phyloP scores from a whole-genome alignment of 2,329 filamentous ascomycete genomes.

The Colletotrichum chlorophyti region DNA sequence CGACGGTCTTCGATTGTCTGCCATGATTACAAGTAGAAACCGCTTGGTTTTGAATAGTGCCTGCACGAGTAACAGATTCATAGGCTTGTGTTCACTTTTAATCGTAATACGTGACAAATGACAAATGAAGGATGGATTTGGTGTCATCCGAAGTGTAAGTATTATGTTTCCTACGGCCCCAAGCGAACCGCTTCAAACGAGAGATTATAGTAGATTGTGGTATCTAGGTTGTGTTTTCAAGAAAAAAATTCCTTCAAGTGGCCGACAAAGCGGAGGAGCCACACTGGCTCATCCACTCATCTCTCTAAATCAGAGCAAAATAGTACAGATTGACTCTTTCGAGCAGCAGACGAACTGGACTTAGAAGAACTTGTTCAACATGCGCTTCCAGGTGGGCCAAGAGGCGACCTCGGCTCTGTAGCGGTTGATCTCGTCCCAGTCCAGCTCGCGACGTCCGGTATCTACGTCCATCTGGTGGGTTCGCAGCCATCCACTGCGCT shows the following conservation, averaged over 20 bases:
- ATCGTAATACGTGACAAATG: no score
- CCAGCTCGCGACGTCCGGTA: conserved; percentile 29
- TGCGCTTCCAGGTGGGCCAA: conserved; percentile 28
- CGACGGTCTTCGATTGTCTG: no score
- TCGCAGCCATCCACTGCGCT: conserved; percentile 30
- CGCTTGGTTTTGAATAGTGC: no score
- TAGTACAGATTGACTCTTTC: neutral
- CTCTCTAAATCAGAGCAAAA: no score
- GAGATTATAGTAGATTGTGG: neutral
- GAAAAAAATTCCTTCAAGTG: no score
- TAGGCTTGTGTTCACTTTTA: no score
- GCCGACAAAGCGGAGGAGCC: neutral
- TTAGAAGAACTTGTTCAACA: conserved; percentile 20
- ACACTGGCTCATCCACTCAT: neutral
- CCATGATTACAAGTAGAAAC: no score
- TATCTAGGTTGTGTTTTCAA: neutral
- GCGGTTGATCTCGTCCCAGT: conserved; percentile 29
- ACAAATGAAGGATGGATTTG: no score
- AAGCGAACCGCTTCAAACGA: neutral
- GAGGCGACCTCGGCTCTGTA: conserved; percentile 18
- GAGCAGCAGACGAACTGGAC: neutral
- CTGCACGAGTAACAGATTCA: no score
- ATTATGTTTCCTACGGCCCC: neutral
- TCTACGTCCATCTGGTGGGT: conserved; percentile 30
- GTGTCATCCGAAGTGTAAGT: no score